Evolutionary conservation across 2,329 filamentous ascomycete genomes (phyloP), one percentile per base, ranked within the genome.

Genomic region (Pseudogymnoascus sp.): DNA sequence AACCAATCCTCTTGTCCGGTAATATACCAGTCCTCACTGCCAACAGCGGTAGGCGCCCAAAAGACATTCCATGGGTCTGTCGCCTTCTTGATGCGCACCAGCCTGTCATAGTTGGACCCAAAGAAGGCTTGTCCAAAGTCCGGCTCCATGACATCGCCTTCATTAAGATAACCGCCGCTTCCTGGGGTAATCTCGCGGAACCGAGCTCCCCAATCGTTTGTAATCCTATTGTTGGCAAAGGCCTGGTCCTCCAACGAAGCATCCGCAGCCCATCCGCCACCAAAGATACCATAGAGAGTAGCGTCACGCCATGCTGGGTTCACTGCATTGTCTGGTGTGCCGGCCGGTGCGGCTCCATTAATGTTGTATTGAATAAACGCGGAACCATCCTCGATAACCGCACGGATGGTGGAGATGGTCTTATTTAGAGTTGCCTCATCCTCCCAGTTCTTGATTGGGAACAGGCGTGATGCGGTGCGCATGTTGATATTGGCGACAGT

Each of bases 121-220:
- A 75, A 82, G 66, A 80, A 80, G 4, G 69, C 70, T 8, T 73
- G 26, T 68, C 78, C 72, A 68, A 74, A 81, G 59, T 76, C 65
- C 0, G 71, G 71, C 68, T 80, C 72, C 38, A 70, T 70, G 60
- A 77, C 75, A 69, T 81, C 75, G 1, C 76, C 79, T 71, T 83
- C 81, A 65, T 80, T 82, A 73, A 78, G 71, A 68, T 81, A 81
- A 1, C 74, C 71, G 2, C 76, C 78, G 11, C 72, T 70, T 0
- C 72, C 74, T 0, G 78, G 77, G 0, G 76, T 77, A 14, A 74
- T 70, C 3, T 63, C 68, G 65, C 73, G 70, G 29, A 75, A 65
- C 38, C 65, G 63, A 41, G 69, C 68, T 62, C 71, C 68, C 62
- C 70, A 68, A 59, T 67, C 66, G 19, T 71, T 63, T 31, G 72